These are phyloP conservation scores for Diutina sp. DNA, from an alignment of 1,139 yeast genomes.

Conservation along the genomic window DNA sequence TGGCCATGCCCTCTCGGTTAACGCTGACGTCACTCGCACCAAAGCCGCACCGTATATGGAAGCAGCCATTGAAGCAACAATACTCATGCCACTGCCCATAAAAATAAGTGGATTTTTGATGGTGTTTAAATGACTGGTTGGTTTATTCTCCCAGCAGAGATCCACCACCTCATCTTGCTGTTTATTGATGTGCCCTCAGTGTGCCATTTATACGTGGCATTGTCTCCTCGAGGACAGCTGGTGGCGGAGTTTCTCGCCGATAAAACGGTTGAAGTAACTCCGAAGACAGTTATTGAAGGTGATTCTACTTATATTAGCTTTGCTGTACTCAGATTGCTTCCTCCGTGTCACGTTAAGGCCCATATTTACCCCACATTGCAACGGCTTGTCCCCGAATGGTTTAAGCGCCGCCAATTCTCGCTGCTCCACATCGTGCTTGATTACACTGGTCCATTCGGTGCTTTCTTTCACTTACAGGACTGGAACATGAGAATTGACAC, in stretches of 20 bases:
- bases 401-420: background rate
- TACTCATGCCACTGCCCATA: too few relatives aligned
- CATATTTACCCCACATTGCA: background rate
- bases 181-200: background rate
- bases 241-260: background rate
- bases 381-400: background rate
- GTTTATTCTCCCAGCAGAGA: too few relatives aligned
- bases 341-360: background rate
- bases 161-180: background rate
- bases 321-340: background rate
- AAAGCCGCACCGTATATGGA: background rate
- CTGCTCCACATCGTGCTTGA: background rate
- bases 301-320: background rate
- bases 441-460: too few relatives aligned
- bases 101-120: background rate
- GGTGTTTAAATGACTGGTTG: too few relatives aligned
- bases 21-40: background rate
- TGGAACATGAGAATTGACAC: background rate
- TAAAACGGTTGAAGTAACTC: background rate
- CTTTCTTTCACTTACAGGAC: background rate
- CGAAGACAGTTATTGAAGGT: background rate
- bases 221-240: background rate
- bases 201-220: background rate
- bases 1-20: background rate
- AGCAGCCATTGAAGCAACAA: too few relatives aligned